Evolutionary conservation across 371 early-diverging fungal species (phyloP), one percentile per base, ranked within the genome.

Genomic region (Mucor saturninus): DNA sequence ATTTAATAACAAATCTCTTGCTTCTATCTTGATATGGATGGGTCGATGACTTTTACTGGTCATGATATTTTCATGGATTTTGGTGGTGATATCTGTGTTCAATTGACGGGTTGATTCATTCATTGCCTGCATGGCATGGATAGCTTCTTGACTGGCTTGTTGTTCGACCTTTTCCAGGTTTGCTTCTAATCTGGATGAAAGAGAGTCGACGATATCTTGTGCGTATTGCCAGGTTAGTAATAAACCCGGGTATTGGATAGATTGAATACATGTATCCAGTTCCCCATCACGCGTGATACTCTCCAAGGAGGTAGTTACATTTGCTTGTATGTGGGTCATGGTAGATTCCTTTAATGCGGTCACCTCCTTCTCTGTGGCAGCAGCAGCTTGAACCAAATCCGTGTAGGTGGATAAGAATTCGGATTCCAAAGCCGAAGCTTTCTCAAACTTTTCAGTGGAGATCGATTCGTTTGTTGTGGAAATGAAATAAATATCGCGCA

Each of bases 211-310:
- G 52, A 93, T 75, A 63, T 89, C 88, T 50, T 89, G 85, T 7
- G 95, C 94, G 71, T 95, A 97, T 61, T 88, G 85, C 93, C 93
- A 93, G 52, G 90, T 80, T 55, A 90, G 84, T 32, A 93, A 68
- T 51, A 95, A 65, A 31, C 97, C 95, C n/a, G 87, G 85, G 76
- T 91, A 97, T 59, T 89, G 85, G n/a, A 93, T 83, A 46, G 84
- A 80, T 8, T 86, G 82, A 53, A 85, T 83, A 31, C 84, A 83
- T 13, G 79, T 69, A 57, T 91, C 84, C 28, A 94, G 71, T 15
- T 83, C 65, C 42, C 87, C 86, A 40, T 89, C 80, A 81, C 80
- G 0, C 62, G 64, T 31, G 84, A 79, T 13, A 1, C 2, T 5
- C 2, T 38, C 4, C 7, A 59, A 28, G 0, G 48, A 15, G 5